Conservation (phyloP, 2,329 filamentous ascomycete genomes). For the Trichoderma koningii region DNA sequence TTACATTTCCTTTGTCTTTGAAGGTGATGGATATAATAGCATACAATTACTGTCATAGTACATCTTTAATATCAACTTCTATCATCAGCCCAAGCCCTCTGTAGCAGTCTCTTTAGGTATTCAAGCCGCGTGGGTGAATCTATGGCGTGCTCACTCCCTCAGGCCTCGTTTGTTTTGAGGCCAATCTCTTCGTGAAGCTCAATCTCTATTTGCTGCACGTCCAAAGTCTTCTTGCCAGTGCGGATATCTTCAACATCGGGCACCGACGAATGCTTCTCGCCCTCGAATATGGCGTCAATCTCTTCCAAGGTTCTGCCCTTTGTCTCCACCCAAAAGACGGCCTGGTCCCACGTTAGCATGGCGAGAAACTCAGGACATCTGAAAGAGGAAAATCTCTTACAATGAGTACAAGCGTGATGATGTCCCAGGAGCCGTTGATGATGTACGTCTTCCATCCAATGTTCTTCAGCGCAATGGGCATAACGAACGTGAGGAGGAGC, state of each 20-base stretch:
- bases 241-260: slow-evolving; percentile 31
- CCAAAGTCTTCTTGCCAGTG: slow-evolving; percentile 22
- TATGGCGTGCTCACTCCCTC: background rate
- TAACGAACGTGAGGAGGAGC: slow-evolving; percentile 43
- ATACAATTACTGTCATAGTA: background rate
- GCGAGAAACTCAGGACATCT: background rate
- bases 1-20: background rate
- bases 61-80: background rate
- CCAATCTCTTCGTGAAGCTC: slow-evolving; percentile 26
- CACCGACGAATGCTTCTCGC: slow-evolving; percentile 28
- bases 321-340: slow-evolving; percentile 41
- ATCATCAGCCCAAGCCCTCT: background rate
- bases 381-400: background rate
- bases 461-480: slow-evolving; percentile 33
- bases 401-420: slow-evolving; percentile 31
- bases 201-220: slow-evolving; percentile 25
- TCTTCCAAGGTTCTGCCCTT: slow-evolving; percentile 50
- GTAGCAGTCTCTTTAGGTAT: background rate
- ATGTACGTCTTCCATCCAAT: slow-evolving; percentile 32
- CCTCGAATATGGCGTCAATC: slow-evolving; percentile 40
- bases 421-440: slow-evolving; percentile 34
- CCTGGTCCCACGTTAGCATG: slow-evolving; percentile 18
- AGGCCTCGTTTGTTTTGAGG: slow-evolving; percentile 11
- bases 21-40: background rate
- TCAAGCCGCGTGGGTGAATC: background rate